Conservation (phyloP, 2,329 filamentous ascomycete species). For the Podosphaera aphanis region DNA sequence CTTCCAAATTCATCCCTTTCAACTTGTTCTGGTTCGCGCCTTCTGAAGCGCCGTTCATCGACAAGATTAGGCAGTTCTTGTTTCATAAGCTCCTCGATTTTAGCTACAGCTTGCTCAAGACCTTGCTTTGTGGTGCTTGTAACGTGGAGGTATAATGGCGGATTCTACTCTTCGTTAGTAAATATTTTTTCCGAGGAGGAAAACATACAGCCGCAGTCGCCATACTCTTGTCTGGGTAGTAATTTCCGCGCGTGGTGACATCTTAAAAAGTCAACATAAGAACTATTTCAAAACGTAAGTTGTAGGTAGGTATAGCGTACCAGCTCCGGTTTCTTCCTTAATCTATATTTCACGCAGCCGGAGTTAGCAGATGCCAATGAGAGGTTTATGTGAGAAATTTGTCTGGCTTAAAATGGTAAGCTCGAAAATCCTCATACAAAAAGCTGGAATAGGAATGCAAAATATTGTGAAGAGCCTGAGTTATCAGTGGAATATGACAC, state of each 20-base stretch:
- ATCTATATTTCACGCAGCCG: conserved; percentile 79
- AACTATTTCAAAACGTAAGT: conserved; percentile 17
- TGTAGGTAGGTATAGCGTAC: conserved; percentile 46
- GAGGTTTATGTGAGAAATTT: conserved; percentile 35
- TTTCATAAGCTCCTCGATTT: conserved; percentile 88
- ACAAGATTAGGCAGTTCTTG: conserved; percentile 89
- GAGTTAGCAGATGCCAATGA: conserved; percentile 89
- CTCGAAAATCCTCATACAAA: conserved; percentile 37
- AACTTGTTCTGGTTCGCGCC: conserved; percentile 53
- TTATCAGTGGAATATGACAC: conserved; percentile 44
- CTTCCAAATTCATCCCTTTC: conserved; percentile 81
- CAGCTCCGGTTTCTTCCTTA: conserved; percentile 97
- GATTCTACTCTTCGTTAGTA: conserved; percentile 36
- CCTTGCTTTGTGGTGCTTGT: conserved; percentile 81
- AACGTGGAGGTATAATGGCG: conserved; percentile 81
- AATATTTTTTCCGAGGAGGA: background rate
- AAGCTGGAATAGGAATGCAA: conserved; percentile 10
- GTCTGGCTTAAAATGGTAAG: conserved; percentile 39
- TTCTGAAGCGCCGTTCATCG: conserved; percentile 77
- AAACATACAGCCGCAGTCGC: conserved; percentile 63
- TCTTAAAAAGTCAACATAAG: conserved; percentile 51
- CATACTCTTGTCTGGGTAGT: conserved; percentile 95
- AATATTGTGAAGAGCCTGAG: conserved; percentile 19
- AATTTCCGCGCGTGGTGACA: conserved; percentile 93
- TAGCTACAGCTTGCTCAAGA: conserved; percentile 65